Conservation (phyloP, 2,329 filamentous ascomycete genomes). For the Ambrosiella xylebori region DNA sequence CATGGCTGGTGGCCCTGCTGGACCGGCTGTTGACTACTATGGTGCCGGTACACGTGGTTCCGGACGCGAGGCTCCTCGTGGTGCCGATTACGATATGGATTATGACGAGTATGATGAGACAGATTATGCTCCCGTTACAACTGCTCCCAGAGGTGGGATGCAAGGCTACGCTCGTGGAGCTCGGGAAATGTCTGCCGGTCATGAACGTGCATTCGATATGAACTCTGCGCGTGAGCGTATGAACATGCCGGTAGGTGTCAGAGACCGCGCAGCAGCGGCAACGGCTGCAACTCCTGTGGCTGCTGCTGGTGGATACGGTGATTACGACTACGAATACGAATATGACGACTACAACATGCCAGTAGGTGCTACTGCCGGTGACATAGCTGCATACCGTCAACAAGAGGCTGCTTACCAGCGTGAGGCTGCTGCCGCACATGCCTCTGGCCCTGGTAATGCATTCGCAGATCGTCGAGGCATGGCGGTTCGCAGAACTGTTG, state of each 20-base stretch:
- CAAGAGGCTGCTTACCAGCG: conserved; percentile 3
- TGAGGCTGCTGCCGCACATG: conserved; percentile 4
- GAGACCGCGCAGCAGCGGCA: conserved; percentile 5
- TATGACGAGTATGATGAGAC: conserved; percentile 11
- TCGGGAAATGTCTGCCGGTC: conserved; percentile 7
- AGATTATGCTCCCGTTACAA: conserved; percentile 5
- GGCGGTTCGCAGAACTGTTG: not conserved
- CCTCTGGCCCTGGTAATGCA: not conserved
- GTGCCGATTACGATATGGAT: conserved; percentile 1
- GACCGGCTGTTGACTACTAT: conserved; percentile 8
- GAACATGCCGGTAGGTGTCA: not conserved
- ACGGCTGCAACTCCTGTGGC: conserved; percentile 3
- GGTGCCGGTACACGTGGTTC: not conserved
- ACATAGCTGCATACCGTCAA: conserved; percentile 8
- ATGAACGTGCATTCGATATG: not conserved
- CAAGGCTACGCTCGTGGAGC: not conserved
- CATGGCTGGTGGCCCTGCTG: conserved; percentile 7
- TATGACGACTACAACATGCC: conserved; percentile 9
- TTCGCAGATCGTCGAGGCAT: conserved; percentile 9
- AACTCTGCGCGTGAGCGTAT: conserved; percentile 1
- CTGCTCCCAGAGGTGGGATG: not conserved
- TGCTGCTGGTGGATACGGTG: conserved; percentile 4
- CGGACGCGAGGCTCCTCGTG: conserved; percentile 11
- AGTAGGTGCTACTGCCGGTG: conserved; percentile 6
- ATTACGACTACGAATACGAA: conserved; percentile 10